Evolutionary conservation across 805 yeast genomes (phyloP), one percentile per base, ranked within the genome.

Genomic region (Hanseniaspora vineae): DNA sequence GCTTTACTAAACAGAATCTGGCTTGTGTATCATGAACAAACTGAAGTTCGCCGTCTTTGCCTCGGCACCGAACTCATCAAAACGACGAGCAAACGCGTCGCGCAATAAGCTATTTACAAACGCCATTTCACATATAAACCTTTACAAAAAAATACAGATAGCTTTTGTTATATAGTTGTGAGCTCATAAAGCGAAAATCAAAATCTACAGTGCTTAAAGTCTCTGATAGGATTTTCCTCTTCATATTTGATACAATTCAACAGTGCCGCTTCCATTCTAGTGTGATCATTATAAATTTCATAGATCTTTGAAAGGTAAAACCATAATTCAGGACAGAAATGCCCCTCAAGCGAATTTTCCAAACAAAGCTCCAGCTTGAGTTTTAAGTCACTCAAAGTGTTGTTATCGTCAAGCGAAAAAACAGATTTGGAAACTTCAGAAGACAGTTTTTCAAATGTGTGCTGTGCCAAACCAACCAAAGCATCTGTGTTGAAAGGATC

Each of bases 211-310:
- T 40, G 56, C 47, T 56, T 55, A 50, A 65, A 66, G 8, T 61
- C 62, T 15, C 76, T 65, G 15, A 80, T 80, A 3, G 86, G 81
- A 46, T 81, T 68, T 6, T 59, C 57, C 53, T 79, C 83, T 56
- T 80, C 86, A 51, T 80, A 67, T 53, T 76, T 78, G 12, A 84
- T 74, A 60, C 84, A 73, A 54, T 67, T 74, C 80, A 86, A 75
- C 49, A 84, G 65, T 9, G 80, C 67, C 23, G 67, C 57, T 31
- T 72, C 72, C 51, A 75, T 69, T 35, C 65, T 61, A 18, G 68
- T 62, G 50, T 71, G 71, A 50, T 80, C 84, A 42, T 75, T 78
- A 44, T 74, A 64, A 23, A 58, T 66, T 52, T 80, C 88, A 58
- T 82, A 82, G 19, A 84, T 71, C 52, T 70, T 63, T 1, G 86